Evolutionary conservation across 2,329 filamentous ascomycete genomes (phyloP), one percentile per base, ranked within the genome.

Genomic region (Beauveria varroae): DNA sequence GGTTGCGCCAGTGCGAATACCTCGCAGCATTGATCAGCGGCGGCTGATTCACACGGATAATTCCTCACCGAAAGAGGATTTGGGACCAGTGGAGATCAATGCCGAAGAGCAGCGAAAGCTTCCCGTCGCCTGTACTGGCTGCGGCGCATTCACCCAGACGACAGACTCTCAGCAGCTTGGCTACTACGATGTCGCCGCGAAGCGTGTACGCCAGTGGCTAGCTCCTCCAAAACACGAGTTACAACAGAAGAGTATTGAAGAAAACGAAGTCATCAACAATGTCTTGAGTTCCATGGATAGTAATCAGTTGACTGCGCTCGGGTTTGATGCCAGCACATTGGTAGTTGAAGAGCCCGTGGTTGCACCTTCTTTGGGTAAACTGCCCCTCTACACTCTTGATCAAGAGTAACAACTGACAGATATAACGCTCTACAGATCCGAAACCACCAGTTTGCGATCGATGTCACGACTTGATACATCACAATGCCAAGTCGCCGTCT

Each of bases 391-490:
- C 55, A 30, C 54, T 9, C 7, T 20, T 37, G 14, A 18, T 37
- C 34, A 24, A 18, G 43, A 7, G 8, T 44, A 26, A 24, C 18
- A 1, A 18, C 18, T 12, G 20, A 41, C 64, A 70, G 28, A 70
- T n/a, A 24, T 2, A 5, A 14, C 24, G 9, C 8, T 24, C n/a
- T 57, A 9, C 54, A 62, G 44, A 2, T 14, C 14, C 70, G 2
- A 76, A 76, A 61, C 68, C 75, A 3, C 89, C 89, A 1, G 75
- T 96, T 7, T 99, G 95, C 75, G 89, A 95, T 67, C 86, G 95
- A 68, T 99, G 95, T 69, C 92, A 97, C 72, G 81, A 86, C 40
- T 80, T 99, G 28, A 74, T 88, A 24, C 87, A 98, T 72, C 88
- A 98, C 71, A 84, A 85, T 63, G 78, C 81, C 18, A 90, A 88